Base-by-base conservation (phyloP, 2,329 filamentous ascomycete species). In the Claviceps humidiphila region DNA sequence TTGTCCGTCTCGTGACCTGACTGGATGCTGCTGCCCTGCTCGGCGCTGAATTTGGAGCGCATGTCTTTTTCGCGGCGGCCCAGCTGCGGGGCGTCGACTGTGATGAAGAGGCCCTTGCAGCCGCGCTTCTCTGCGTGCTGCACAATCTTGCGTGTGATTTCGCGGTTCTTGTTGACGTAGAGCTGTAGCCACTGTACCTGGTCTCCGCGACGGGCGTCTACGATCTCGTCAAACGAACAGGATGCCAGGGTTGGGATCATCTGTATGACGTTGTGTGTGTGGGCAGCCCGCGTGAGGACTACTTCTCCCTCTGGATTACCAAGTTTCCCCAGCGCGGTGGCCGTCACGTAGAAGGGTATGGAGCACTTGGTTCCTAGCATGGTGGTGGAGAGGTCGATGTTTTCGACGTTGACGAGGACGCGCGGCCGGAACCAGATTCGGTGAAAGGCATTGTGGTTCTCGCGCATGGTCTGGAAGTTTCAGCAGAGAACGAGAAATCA, bases 161-260 rank as follows among this genome's bases (percentile, higher is more conserved):
- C 79, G 53, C 93, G 85, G 72, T 98, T 86, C 68, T 94, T 93
- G 78, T 98, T 98, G 60, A 98, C 88, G 71, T 96, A 95, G 1
- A 98, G 80, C 71, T 98, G 93, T 59, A 98, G 75, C 93, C 93
- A 98, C 70, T 97, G 93, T 4, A 89, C 82, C 68, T 96, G 90
- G 56, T 85, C 84, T 45, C 79, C 86, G n/a, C 56, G 53, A 34
- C 77, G 80, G 17, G 90, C 93, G 67, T 97, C 93, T 58, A 94
- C 75, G 54, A 98, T 95, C 70, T 98, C 91, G 71, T 98, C 93
- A 62, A 98, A 96, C 1, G 89, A 93, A 73, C 93, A 97, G 2
- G 89, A 96, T 2, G 93, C 93, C 6, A 98, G 77, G 3, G 93
- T 98, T 2, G 93, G 93, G 56, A 98, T 97, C 93, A 98, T 98